Percentiles rank a stretch among this genome's conserved stretches.
These are phyloP conservation scores for Globisporangium polare DNA, from an alignment of 352 stramenopile species.

Conservation along the genomic window DNA sequence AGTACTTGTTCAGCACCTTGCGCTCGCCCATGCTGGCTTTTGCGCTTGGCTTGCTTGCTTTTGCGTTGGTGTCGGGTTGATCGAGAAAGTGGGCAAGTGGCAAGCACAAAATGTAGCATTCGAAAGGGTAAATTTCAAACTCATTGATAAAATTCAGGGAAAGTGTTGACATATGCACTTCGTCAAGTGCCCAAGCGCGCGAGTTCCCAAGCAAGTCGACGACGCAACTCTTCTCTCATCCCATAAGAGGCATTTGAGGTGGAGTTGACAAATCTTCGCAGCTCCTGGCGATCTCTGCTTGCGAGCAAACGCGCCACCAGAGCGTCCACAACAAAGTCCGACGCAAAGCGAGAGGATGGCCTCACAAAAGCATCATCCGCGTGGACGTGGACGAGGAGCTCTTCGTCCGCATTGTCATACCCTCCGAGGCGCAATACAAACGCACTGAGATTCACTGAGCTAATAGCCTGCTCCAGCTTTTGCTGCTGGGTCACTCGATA, in stretches of 20 bases:
- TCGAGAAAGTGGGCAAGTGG: too few species aligned
- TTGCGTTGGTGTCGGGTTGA: too few species aligned
- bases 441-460: neutral
- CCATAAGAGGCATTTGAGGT: neutral
- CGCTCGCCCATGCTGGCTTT: slow-evolving; percentile 94
- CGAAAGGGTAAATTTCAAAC: too few species aligned
- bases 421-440: neutral
- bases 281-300: neutral
- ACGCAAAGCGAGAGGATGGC: neutral
- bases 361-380: neutral
- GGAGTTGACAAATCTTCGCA: neutral
- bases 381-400: neutral
- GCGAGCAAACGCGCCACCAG: neutral
- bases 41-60: neutral
- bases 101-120: neutral
- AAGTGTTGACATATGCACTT: neutral
- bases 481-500: neutral
- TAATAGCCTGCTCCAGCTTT: neutral
- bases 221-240: neutral
- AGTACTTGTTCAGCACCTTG: slow-evolving; percentile 99
- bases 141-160: neutral
- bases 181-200: too few species aligned
- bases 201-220: neutral
- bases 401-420: neutral
- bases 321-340: neutral